Base-by-base conservation (phyloP, 2,329 filamentous ascomycete species). In the Helicocarpus griseus region DNA sequence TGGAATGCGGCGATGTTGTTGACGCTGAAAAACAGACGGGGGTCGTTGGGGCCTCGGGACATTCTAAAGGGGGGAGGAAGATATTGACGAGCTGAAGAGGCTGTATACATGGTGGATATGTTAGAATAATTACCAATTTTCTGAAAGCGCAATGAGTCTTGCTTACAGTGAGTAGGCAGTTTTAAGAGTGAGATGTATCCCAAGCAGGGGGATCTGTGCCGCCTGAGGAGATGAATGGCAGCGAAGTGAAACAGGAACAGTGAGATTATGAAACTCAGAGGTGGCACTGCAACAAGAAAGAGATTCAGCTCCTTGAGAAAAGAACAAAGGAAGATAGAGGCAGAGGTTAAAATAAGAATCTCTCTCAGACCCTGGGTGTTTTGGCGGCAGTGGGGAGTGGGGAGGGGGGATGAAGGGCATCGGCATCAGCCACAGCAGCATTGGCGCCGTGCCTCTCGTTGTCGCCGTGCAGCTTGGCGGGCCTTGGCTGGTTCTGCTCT, bases 1-100 rank as follows among this genome's bases (percentile, higher is more conserved):
- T 96, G 89, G 73, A 89, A 95, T 57, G 91, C 93, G 58, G 84
- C 85, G 63, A 98, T 91, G 73, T 89, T 89, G 59, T 85, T 82
- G 66, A 97, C 62, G 56, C 65, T 71, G 58, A 68, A 72, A 26
- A 72, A 64, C 29, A 72, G 59, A 36, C 68, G 61, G 21, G 69
- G 67, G 39, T 71, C 69, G 49, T 69, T 54, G 19, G 48, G 45
- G 24, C 44, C 38, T 26, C 39, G 35, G 17, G 55, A 45, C 57
- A 58, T 58, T 26, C 21, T 17, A 4, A 17, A 7, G 45, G 7
- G 11, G 6, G 17, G 17, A 9, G 7, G 11, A 4, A 17, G 17
- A 9, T 24, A 26, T n/a, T 38, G 44, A 14, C 28, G 9, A 13
- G 9, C 17, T 46, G 44, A 33, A 21, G 28, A 41, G 17, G 4